Evolutionary conservation across 2,329 filamentous ascomycete species (phyloP), one percentile per base, ranked within the genome.

Genomic region (Coniochaeta sp.): DNA sequence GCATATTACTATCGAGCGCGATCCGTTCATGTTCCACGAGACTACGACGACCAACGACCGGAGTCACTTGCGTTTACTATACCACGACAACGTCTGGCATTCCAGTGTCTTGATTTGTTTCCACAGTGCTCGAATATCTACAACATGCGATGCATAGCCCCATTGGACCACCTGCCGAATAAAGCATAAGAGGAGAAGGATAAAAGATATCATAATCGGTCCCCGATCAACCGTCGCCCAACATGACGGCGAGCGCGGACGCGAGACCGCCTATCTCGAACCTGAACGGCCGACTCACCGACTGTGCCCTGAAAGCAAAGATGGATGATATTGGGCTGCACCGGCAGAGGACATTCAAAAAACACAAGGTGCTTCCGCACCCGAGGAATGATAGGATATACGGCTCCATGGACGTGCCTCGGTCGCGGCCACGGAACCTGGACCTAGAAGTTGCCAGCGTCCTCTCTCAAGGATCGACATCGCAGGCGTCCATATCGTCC

Each of bases 301-400:
- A 67, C 51, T 59, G 63, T 56, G 58, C 57, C 31, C 52, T 63
- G 24, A 58, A 59, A 55, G 54, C 62, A 51, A 53, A 62, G 42
- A 55, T 62, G 53, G 57, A 61, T 50, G 58, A 55, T 55, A 55
- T 62, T 40, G 61, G 58, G 24, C 60, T 58, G 32, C 67, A 69
- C 49, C 65, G 65, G 53, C 70, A 28, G 14, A 26, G 57, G 49
- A 58, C 69, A 55, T 75, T 76, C 63, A 75, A 70, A 58, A 75
- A 66, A 57, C 73, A 75, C 63, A 75, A 75, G 62, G 57, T 65
- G 48, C 60, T 76, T 22, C 73, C 73, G 20, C 64, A 63, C 40
- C 64, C 64, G 14, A 53, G 54, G n/a, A 65, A 55, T 49, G 58
- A 56, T 18, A 50, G 27, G 10, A 49, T 30, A 12, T 48, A 47